Conservation (phyloP, 768 basidiomycete species). For the Auricularia sp. region DNA sequence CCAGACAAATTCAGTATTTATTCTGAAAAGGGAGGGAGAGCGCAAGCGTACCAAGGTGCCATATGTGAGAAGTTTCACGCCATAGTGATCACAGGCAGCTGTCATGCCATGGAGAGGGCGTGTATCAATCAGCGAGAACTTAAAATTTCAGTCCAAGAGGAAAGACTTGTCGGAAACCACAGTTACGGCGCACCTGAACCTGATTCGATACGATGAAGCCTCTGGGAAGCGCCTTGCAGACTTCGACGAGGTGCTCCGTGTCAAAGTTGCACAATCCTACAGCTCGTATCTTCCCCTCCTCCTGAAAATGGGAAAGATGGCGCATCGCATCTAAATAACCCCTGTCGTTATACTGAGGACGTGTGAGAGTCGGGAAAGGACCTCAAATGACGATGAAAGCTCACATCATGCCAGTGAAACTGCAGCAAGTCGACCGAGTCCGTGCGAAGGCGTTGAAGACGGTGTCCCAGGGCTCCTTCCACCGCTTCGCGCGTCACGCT, state of each 20-base stretch:
- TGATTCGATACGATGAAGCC: constrained; percentile 73
- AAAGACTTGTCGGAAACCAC: neutral
- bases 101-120: constrained; percentile 69
- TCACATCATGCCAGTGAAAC: constrained; percentile 67
- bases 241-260: constrained; percentile 61
- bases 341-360: constrained; percentile 29
- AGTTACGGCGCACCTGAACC: constrained; percentile 47
- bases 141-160: neutral
- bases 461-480: constrained; percentile 54
- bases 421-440: constrained; percentile 60
- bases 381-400: neutral
- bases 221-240: constrained; percentile 62
- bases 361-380: neutral
- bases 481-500: constrained; percentile 45
- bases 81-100: constrained; percentile 62
- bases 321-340: constrained; percentile 38
- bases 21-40: constrained; percentile 2
- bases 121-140: constrained; percentile 79
- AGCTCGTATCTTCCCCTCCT: constrained; percentile 47
- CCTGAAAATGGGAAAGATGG: constrained; percentile 48
- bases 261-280: constrained; percentile 81
- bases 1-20: neutral
- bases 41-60: constrained; percentile 54
- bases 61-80: constrained; percentile 67
- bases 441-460: constrained; percentile 56